Evolutionary conservation across 2,329 filamentous ascomycete species (phyloP).

Genomic region (Neonectria coccinea): DNA sequence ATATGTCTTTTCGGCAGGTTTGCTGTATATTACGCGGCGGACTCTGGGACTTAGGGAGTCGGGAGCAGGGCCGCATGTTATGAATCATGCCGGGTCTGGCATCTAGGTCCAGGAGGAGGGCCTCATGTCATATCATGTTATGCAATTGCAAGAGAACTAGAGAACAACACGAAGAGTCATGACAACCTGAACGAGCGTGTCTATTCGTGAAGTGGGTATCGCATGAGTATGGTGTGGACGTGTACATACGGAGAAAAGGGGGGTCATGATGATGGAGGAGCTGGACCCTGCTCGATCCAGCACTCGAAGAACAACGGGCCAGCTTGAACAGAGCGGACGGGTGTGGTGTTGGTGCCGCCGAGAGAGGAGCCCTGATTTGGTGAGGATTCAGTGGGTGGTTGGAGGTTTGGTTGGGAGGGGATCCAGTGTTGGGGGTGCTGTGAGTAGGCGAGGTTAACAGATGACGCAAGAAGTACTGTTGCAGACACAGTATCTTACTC

Average conservation of each 20-base stretch:
- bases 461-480: neutral
- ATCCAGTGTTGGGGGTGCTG: constrained; percentile 73
- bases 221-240: neutral
- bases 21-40: constrained; percentile 39
- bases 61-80: constrained; percentile 38
- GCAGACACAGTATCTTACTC: constrained; percentile 55
- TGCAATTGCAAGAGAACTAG: constrained; percentile 33
- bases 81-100: constrained; percentile 37
- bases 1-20: constrained; percentile 31
- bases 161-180: constrained; percentile 40
- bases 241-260: neutral
- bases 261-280: constrained; percentile 10
- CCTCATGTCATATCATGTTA: constrained; percentile 39
- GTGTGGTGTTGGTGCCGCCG: constrained; percentile 57
- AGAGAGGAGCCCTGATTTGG: constrained; percentile 46
- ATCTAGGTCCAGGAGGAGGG: constrained; percentile 33
- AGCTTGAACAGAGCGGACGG: constrained; percentile 66
- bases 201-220: constrained; percentile 31
- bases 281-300: constrained; percentile 64
- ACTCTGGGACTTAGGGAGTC: constrained; percentile 37
- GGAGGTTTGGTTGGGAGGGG: constrained; percentile 63
- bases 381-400: constrained; percentile 50
- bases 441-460: constrained; percentile 16
- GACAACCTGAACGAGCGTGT: constrained; percentile 34
- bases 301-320: constrained; percentile 74